A percentile compares a stretch with the other conserved stretches of the same genome.
Evolutionary conservation across 495 filamentous ascomycete species (phyloP).

Genomic region (Podospora comata): DNA sequence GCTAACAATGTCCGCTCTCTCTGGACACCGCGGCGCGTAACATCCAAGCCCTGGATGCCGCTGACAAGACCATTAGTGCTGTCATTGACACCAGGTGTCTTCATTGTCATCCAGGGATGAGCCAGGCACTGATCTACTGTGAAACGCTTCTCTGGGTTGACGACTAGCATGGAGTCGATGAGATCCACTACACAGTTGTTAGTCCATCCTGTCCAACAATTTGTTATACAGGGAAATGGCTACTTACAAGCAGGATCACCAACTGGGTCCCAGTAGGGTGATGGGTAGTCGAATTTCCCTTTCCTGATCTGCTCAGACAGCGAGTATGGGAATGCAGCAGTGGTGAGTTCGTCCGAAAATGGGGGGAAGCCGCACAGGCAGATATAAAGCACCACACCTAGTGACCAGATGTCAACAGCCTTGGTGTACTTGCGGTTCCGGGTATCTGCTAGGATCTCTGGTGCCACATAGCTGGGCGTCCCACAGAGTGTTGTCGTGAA

Average conservation of each 20-base stretch:
- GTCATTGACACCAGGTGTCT: conserved; percentile 59
- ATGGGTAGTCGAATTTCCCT: conserved; percentile 89
- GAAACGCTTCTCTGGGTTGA: conserved; percentile 76
- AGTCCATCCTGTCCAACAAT: conserved; percentile 12
- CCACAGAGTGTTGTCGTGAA: conserved; percentile 98
- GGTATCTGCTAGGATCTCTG: conserved; percentile 82
- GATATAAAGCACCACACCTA: conserved; percentile 98
- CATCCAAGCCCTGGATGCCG: conserved; percentile 75
- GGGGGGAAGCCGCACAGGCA: conserved; percentile 97
- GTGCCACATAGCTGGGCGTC: conserved; percentile 93
- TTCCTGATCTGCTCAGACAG: conserved; percentile 87
- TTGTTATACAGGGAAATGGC: background rate
- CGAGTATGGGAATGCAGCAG: conserved; percentile 74
- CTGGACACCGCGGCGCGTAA: conserved; percentile 72
- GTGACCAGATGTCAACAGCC: conserved; percentile 94
- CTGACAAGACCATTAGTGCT: conserved; percentile 92
- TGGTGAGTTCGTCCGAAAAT: conserved; percentile 89
- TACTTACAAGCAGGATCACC: conserved; percentile 69
- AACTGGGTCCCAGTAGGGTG: conserved; percentile 95
- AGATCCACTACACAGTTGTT: conserved; percentile 60
- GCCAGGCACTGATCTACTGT: conserved; percentile 86
- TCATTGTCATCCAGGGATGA: conserved; percentile 80
- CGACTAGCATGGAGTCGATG: conserved; percentile 91
- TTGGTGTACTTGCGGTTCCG: conserved; percentile 84
- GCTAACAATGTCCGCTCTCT: conserved; percentile 84